Conservation (phyloP, 805 yeast genomes). For the Zygoascus bituminiphila region DNA sequence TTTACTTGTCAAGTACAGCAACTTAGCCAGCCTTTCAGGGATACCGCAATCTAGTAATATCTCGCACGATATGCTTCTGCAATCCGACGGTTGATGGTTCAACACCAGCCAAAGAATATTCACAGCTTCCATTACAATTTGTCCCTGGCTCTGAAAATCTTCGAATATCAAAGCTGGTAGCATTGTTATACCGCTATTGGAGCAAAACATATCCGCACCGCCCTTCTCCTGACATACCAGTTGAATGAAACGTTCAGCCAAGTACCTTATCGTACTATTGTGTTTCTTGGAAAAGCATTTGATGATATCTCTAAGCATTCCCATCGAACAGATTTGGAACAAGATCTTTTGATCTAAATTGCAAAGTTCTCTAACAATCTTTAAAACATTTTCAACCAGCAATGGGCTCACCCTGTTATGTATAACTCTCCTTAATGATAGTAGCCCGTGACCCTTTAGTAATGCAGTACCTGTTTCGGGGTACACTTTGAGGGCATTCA, state of each 20-base stretch:
- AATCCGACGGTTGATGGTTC: background rate
- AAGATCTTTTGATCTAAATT: background rate
- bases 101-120: background rate
- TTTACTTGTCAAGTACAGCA: background rate
- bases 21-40: background rate
- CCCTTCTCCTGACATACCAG: background rate
- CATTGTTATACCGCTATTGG: background rate
- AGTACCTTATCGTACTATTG: background rate
- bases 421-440: slow-evolving; percentile 18
- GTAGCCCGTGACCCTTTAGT: slow-evolving; percentile 16
- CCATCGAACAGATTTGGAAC: background rate
- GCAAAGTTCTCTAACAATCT: background rate
- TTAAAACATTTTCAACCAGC: background rate
- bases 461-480: slow-evolving; percentile 16
- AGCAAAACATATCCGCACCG: slow-evolving; percentile 1
- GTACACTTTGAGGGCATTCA: slow-evolving; percentile 6
- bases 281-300: background rate
- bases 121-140: background rate
- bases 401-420: background rate
- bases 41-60: background rate
- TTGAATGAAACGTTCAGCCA: background rate
- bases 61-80: background rate
- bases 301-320: background rate
- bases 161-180: background rate
- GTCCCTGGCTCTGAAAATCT: background rate